phyloP scores from a whole-genome alignment of 139 green algal genomes.

The Microglena sp. region DNA sequence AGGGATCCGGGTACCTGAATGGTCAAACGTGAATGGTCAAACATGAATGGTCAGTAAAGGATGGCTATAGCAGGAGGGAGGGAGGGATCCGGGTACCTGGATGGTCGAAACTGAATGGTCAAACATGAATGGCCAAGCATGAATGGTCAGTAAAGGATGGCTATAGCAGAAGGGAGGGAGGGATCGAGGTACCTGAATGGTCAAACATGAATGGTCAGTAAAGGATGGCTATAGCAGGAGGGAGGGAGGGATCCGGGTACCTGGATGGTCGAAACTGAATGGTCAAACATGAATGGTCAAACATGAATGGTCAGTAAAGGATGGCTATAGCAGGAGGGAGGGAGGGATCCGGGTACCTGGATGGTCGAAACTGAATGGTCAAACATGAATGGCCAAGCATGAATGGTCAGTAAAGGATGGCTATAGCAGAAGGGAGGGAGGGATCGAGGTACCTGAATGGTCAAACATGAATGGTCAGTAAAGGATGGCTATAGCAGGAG shows the following conservation, averaged over 20 bases:
- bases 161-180: neutral
- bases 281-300: neutral
- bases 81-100: neutral
- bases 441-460: neutral
- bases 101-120: neutral
- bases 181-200: neutral
- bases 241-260: slow-evolving; percentile 18
- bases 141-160: neutral
- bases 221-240: slow-evolving; percentile 14
- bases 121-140: neutral
- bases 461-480: neutral
- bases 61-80: neutral
- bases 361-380: neutral
- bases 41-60: neutral
- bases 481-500: slow-evolving; percentile 14
- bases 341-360: neutral
- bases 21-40: neutral
- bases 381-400: neutral
- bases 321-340: neutral
- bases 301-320: neutral
- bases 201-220: neutral
- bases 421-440: neutral
- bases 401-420: neutral
- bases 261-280: neutral
- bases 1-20: slow-evolving; percentile 20